These are phyloP conservation scores for Pleurostoma richardsiae DNA, from an alignment of 2,329 filamentous ascomycete species.

Conservation along the genomic window DNA sequence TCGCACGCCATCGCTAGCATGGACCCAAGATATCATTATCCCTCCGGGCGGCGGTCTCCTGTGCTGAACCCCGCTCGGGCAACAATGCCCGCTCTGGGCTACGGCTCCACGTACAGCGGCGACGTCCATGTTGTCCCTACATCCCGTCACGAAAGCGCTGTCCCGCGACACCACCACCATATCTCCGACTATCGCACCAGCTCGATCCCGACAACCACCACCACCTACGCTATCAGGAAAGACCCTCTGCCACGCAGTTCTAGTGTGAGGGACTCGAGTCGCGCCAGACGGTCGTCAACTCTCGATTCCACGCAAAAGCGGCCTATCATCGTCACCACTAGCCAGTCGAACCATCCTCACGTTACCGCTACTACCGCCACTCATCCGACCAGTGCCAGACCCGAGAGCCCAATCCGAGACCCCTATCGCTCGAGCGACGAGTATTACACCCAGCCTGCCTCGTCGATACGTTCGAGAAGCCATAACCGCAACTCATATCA, in stretches of 20 bases:
- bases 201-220: conserved; percentile 36
- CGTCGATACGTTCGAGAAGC: conserved; percentile 48
- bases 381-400: conserved; percentile 25
- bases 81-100: conserved; percentile 45
- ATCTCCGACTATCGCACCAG: conserved; percentile 22
- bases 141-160: conserved; percentile 20
- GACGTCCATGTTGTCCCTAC: conserved; percentile 51
- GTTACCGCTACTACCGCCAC: conserved; percentile 26
- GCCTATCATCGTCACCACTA: conserved; percentile 54
- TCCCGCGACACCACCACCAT: conserved; percentile 17
- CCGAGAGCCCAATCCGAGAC: conserved; percentile 45
- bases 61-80: conserved; percentile 43
- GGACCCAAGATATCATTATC: conserved; percentile 41
- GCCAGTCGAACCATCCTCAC: conserved; percentile 30
- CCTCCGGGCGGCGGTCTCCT: conserved; percentile 36
- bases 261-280: conserved; percentile 42
- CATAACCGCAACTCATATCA: conserved; percentile 27
- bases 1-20: conserved; percentile 25
- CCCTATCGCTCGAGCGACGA: conserved; percentile 48
- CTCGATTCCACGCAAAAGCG: conserved; percentile 44
- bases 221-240: conserved; percentile 51
- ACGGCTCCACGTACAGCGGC: conserved; percentile 43
- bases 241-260: conserved; percentile 41
- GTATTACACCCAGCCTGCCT: conserved; percentile 54
- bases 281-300: conserved; percentile 44